A percentile compares a stretch with the other conserved stretches of the same genome.
Conservation (phyloP, 108 stramenopile species). For the Epithemia pelagica region DNA sequence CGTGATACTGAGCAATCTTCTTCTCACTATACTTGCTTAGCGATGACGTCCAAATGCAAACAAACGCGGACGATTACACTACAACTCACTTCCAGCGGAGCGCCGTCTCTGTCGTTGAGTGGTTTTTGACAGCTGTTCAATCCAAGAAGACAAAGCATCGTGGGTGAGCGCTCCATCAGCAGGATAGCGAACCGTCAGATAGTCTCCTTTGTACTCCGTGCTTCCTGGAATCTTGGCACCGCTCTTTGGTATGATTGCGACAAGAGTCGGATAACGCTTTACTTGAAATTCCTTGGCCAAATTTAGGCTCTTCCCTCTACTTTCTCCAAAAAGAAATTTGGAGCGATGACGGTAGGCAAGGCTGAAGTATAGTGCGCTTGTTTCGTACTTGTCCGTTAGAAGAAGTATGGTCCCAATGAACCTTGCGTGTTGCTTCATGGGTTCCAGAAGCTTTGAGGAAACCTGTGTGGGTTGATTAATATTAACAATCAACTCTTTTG, state of each 20-base stretch:
- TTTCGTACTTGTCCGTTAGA: constrained; percentile 78
- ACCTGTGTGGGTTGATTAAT: constrained; percentile 52
- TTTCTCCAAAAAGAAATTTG: constrained; percentile 61
- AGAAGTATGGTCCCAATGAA: constrained; percentile 36
- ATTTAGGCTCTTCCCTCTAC: constrained; percentile 57
- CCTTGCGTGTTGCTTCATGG: constrained; percentile 14
- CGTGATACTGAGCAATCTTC: too few species aligned
- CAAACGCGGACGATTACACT: too few species aligned
- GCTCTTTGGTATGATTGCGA: constrained; percentile 42
- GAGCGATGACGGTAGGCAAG: constrained; percentile 61
- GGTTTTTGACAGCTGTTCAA: constrained; percentile 6
- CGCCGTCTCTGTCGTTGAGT: background rate
- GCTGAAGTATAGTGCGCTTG: constrained; percentile 54
- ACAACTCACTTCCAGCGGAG: background rate
- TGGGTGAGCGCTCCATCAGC: constrained; percentile 13
- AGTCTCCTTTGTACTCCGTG: constrained; percentile 14
- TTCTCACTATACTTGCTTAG: too few species aligned
- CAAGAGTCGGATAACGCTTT: constrained; percentile 57
- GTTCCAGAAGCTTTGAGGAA: constrained; percentile 33
- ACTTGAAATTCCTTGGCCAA: constrained; percentile 55
- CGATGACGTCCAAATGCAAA: too few species aligned
- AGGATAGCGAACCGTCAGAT: constrained; percentile 18
- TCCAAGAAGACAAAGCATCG: constrained; percentile 28
- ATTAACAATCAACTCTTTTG: constrained; percentile 47
- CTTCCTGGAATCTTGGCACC: background rate